These are phyloP conservation scores for Rhododendron ovatum DNA, from an alignment of 148 eudicot species.

Conservation along the genomic window DNA sequence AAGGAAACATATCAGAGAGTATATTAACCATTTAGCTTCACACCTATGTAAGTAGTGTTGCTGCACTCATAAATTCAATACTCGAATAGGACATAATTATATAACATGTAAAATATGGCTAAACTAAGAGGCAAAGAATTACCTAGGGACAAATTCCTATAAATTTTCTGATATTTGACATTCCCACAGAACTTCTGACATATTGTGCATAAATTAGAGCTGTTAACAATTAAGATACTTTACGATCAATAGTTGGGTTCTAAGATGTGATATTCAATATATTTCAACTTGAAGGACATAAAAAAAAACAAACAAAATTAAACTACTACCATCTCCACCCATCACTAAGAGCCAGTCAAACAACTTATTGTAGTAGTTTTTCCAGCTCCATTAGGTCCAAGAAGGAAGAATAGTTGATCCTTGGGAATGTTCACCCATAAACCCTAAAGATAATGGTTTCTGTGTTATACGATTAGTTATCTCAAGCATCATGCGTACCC, in stretches of 20 bases:
- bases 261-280: too few species aligned
- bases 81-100: too few species aligned
- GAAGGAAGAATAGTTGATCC: conserved; percentile 83
- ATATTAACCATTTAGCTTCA: too few species aligned
- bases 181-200: conserved; percentile 59
- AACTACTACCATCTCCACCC: conserved; percentile 65
- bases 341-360: conserved; percentile 77
- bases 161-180: conserved; percentile 68
- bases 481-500: conserved; percentile 22
- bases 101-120: too few species aligned
- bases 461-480: neutral
- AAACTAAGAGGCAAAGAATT: neutral
- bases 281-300: too few species aligned
- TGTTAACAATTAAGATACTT: conserved; percentile 17
- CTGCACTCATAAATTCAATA: too few species aligned
- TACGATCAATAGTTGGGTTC: too few species aligned
- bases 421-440: conserved; percentile 72
- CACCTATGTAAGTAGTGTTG: too few species aligned
- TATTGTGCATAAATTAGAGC: conserved; percentile 68
- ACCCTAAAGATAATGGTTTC: conserved; percentile 31
- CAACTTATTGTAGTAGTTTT: conserved; percentile 90
- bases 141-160: conserved; percentile 96
- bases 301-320: too few species aligned
- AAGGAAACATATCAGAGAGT: too few species aligned
- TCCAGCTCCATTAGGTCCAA: conserved; percentile 97